Evolutionary conservation across 1,139 yeast species (phyloP).

Genomic region (Blastobotrys petasosporus): DNA sequence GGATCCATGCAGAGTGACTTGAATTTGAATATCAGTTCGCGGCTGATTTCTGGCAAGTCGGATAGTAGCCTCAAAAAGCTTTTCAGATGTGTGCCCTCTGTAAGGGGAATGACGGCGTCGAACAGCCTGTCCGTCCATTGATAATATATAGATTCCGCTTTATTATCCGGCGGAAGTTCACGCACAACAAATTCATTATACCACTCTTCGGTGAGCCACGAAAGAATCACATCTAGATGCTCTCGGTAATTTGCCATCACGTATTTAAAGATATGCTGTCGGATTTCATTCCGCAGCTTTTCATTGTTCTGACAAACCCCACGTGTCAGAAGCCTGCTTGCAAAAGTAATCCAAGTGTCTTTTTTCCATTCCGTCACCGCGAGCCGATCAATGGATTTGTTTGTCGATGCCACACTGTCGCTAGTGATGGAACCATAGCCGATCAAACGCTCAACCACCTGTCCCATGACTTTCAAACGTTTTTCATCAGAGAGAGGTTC

Average conservation of each 20-base stretch:
- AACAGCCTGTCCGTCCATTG: conserved; percentile 68
- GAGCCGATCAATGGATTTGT: conserved; percentile 30
- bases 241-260: conserved; percentile 68
- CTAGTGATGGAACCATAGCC: conserved; percentile 23
- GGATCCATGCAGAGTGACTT: conserved; percentile 83
- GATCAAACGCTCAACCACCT: conserved; percentile 28
- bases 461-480: conserved; percentile 23
- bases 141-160: conserved; percentile 24
- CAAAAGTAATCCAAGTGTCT: conserved; percentile 71
- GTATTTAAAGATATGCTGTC: conserved; percentile 66
- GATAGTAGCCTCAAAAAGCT: conserved; percentile 75
- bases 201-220: conserved; percentile 98
- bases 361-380: conserved; percentile 50
- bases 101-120: conserved; percentile 75
- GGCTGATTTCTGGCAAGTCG: conserved; percentile 73
- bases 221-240: conserved; percentile 71
- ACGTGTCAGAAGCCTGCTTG: conserved; percentile 73
- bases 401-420: conserved; percentile 22
- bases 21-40: conserved; percentile 54
- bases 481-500: conserved; percentile 21
- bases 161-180: conserved; percentile 12
- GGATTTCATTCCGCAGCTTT: conserved; percentile 35
- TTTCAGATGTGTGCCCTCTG: conserved; percentile 75
- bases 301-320: conserved; percentile 43
- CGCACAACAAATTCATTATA: conserved; percentile 52